phyloP scores from a whole-genome alignment of 352 stramenopile species.

The Globisporangium radiosum region DNA sequence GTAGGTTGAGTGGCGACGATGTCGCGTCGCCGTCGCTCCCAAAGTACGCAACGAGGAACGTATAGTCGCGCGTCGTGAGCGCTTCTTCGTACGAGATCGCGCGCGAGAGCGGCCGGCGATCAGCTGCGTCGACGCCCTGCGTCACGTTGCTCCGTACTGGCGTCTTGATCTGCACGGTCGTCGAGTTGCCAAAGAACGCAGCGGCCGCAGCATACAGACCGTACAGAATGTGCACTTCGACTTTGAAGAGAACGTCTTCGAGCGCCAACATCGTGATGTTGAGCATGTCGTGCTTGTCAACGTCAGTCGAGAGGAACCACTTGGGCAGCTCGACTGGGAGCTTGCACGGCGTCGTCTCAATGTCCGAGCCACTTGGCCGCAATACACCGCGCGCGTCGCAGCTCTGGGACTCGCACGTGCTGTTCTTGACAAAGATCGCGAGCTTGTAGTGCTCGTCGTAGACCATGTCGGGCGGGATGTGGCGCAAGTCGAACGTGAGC shows the following conservation, averaged over 20 bases:
- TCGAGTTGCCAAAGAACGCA: constrained; percentile 91
- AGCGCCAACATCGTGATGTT: constrained; percentile 94
- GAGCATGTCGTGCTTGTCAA: constrained; percentile 92
- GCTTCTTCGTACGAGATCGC: constrained; percentile 83
- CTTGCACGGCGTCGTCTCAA: constrained; percentile 89
- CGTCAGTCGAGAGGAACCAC: constrained; percentile 86
- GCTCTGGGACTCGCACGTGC: constrained; percentile 82
- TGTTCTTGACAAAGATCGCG: constrained; percentile 93
- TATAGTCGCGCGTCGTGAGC: constrained; percentile 78
- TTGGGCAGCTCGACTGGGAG: constrained; percentile 84
- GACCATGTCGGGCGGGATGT: constrained; percentile 86
- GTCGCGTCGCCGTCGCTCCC: constrained; percentile 51
- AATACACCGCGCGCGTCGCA: constrained; percentile 66
- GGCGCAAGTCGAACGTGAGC: constrained; percentile 92
- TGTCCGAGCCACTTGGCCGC: constrained; percentile 43
- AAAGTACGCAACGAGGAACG: constrained; percentile 88
- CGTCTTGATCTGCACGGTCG: constrained; percentile 75
- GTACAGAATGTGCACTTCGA: constrained; percentile 95
- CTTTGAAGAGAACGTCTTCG: constrained; percentile 93
- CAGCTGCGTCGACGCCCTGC: constrained; percentile 45
- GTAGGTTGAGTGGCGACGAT: constrained; percentile 90
- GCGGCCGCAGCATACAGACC: constrained; percentile 83
- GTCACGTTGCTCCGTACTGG: constrained; percentile 69
- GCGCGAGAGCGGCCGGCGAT: constrained; percentile 66
- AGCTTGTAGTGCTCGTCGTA: constrained; percentile 96